Conservation (phyloP, 805 yeast species). For the Novakomyces olei region DNA sequence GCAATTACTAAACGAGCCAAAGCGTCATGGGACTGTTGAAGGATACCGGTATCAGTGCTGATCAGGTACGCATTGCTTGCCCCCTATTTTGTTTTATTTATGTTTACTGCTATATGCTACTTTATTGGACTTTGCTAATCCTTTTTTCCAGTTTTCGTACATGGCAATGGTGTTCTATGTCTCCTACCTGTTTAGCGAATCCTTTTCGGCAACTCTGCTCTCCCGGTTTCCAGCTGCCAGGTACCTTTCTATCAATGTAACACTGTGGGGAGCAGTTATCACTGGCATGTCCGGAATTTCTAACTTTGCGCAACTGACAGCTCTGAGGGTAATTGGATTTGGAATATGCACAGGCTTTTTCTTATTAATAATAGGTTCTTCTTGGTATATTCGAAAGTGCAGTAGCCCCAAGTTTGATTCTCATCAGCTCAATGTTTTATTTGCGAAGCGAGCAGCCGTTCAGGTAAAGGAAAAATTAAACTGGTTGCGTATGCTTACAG, state of each 20-base stretch:
- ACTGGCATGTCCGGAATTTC: conserved; percentile 24
- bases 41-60: no score
- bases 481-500: no score
- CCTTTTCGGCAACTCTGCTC: conserved; percentile 21
- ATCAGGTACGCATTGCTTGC: no score
- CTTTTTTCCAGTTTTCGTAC: conserved; percentile 13
- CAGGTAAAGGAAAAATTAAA: no score
- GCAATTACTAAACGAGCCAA: no score
- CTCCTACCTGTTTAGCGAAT: conserved; percentile 25
- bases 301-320: conserved; percentile 7
- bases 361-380: no score
- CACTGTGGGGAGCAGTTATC: conserved; percentile 33
- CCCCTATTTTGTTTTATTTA: no score
- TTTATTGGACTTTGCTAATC: no score
- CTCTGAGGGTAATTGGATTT: no score
- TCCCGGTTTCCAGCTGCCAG: conserved; percentile 35
- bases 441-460: conserved; percentile 18
- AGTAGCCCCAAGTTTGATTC: conserved; percentile 31
- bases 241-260: conserved; percentile 25
- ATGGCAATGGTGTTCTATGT: conserved; percentile 26
- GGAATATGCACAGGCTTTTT: no score
- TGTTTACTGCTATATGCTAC: no score
- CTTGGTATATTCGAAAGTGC: conserved; percentile 31
- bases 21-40: no score
- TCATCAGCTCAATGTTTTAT: conserved; percentile 40